Percentiles rank a stretch among this genome's conserved stretches.
phyloP scores from a whole-genome alignment of 306 rosid species.

The Quercus ilex region DNA sequence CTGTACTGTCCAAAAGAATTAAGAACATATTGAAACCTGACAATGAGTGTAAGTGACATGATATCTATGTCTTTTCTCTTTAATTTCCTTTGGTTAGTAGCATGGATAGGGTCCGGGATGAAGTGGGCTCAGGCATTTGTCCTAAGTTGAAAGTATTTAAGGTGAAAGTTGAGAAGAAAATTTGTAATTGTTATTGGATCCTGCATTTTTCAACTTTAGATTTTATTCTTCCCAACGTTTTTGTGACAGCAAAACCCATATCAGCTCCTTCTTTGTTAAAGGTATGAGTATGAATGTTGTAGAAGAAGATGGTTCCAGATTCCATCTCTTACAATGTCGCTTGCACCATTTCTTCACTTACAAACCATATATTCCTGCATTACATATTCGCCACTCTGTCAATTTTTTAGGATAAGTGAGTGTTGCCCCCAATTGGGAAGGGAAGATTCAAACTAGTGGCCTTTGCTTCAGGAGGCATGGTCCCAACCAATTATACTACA shows the following conservation, averaged over 20 bases:
- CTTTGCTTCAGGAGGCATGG: no score
- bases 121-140: not conserved
- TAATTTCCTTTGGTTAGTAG: not conserved
- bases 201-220: not conserved
- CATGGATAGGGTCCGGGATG: not conserved
- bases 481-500: no score
- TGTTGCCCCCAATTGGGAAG: no score
- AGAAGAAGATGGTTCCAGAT: not conserved
- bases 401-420: no score
- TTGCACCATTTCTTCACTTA: not conserved
- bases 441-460: no score
- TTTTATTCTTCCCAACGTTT: not conserved
- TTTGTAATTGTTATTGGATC: not conserved
- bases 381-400: not conserved
- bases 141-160: not conserved
- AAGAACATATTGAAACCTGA: slow-evolving; percentile 21
- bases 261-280: not conserved
- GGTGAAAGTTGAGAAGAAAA: not conserved
- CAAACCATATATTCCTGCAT: not conserved
- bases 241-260: not conserved
- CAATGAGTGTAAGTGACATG: slow-evolving; percentile 38
- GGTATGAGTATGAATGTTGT: not conserved
- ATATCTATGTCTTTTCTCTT: not conserved
- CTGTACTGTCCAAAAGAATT: slow-evolving; percentile 24
- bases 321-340: not conserved